Conservation (phyloP, 306 rosid genomes). For the Carpinus fangiana region DNA sequence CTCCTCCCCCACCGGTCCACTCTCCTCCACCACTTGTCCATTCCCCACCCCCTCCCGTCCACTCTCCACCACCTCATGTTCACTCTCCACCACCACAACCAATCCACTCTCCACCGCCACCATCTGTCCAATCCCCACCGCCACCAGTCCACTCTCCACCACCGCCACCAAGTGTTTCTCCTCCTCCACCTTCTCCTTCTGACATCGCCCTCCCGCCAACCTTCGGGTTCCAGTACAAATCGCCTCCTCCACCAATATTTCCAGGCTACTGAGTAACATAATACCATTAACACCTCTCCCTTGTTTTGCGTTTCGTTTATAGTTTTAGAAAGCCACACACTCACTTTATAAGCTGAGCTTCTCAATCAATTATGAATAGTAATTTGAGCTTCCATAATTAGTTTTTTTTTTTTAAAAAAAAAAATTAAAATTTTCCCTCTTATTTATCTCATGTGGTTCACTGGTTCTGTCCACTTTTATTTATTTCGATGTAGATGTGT, state of each 20-base stretch:
- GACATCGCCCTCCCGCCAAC: slow-evolving; percentile 46
- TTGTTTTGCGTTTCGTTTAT: background rate
- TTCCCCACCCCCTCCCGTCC: background rate
- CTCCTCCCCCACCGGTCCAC: slow-evolving; percentile 15
- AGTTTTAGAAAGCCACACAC: background rate
- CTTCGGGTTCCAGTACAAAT: slow-evolving; percentile 45
- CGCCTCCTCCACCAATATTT: slow-evolving; percentile 74
- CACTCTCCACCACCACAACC: slow-evolving; percentile 24
- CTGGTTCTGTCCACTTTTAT: too few relatives aligned
- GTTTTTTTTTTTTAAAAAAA: background rate
- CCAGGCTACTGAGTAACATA: slow-evolving; percentile 40
- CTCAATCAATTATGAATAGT: background rate
- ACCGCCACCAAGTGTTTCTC: background rate
- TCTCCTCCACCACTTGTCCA: background rate
- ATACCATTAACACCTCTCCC: slow-evolving; percentile 22
- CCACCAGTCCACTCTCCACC: slow-evolving; percentile 4
- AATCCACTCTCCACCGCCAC: slow-evolving; percentile 7
- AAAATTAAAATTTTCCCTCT: background rate
- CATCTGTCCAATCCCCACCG: background rate
- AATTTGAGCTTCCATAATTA: background rate
- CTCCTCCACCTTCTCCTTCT: background rate
- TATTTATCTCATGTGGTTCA: background rate
- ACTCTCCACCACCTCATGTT: slow-evolving; percentile 30
- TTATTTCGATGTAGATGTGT: background rate
- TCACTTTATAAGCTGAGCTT: background rate